Evolutionary conservation across 768 basidiomycete species (phyloP).

Genomic region (Trametes cinnabarina): DNA sequence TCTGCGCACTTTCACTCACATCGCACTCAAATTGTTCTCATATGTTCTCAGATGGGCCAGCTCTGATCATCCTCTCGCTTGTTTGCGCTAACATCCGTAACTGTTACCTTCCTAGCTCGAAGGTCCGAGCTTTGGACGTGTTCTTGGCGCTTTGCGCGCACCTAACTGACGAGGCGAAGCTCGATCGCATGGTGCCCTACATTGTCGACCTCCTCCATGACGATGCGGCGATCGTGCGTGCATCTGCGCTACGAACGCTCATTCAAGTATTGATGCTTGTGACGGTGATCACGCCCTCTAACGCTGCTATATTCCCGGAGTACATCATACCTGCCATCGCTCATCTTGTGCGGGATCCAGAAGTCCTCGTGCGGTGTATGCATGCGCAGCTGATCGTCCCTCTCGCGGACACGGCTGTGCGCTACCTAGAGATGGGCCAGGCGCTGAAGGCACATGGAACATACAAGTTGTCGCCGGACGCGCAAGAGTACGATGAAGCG

Average conservation of each 20-base stretch:
- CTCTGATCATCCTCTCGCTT: conserved; percentile 83
- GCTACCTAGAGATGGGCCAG: conserved; percentile 92
- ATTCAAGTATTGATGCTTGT: conserved; percentile 74
- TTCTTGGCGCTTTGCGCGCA: conserved; percentile 78
- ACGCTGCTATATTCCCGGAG: conserved; percentile 81
- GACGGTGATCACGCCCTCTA: conserved; percentile 63
- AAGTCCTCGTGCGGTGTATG: conserved; percentile 77
- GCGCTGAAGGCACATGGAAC: conserved; percentile 82
- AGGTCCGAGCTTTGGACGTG: conserved; percentile 80
- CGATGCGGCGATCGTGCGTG: conserved; percentile 79
- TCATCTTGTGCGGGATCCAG: conserved; percentile 78
- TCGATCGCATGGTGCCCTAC: conserved; percentile 92
- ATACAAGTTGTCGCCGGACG: conserved; percentile 60
- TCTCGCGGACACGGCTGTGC: conserved; percentile 81
- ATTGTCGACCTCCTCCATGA: conserved; percentile 87
- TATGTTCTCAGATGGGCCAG: conserved; percentile 68
- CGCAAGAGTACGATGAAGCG: conserved; percentile 71
- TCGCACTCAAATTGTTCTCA: not conserved
- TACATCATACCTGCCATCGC: conserved; percentile 92
- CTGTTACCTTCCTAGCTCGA: conserved; percentile 81
- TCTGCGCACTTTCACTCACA: conserved; percentile 21
- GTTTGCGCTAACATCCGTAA: conserved; percentile 89
- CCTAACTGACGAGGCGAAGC: conserved; percentile 90
- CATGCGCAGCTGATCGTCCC: conserved; percentile 83
- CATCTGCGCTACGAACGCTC: conserved; percentile 71